Base-by-base conservation (phyloP, 2,329 filamentous ascomycete species). In the Fusarium beomiforme region DNA sequence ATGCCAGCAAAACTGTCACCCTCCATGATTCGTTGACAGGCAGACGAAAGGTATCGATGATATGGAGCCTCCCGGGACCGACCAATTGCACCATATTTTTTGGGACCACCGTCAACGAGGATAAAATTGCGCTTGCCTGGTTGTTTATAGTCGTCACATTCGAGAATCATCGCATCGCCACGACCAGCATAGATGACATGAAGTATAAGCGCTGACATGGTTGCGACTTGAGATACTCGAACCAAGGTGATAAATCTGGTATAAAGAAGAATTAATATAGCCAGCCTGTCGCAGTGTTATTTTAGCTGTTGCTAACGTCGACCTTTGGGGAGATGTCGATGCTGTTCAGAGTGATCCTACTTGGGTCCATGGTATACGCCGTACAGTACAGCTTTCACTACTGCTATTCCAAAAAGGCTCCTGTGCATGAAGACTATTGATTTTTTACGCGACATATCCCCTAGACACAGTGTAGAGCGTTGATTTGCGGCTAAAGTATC, bases 101-200 rank as follows among this genome's bases (percentile, higher is more conserved):
- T 47, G 4, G 44, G 44, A 16, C 29, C 44, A 2, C 44, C 44
- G 4, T 47, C 44, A 23, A 47, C 44, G 44, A 47, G 44, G 13
- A 47, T 23, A 34, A 44, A 44, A 3, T 16, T 44, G 23, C 42
- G 42, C 19, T 17, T 44, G 13, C 4, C 6, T 19, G 14, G 12
- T 29, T 14, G 16, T 7, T 8, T 5, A 14, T 12, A 8, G 43
- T 46, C 6, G 26, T 47, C 10, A 19, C 12, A 47, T 9, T 47
- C 43, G 19, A 33, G 46, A 24, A 50, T 19, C 46, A 50, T 50
- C 4, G 46, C 46, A 50, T 50, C 46, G 46, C 46, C 46, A 24
- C 46, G 46, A 3, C 46, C 46, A 3, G 46, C 46, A 9, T 50
- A 36, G 4, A 50, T 24, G 13, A 50, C 46, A 11, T 50, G 46